Evolutionary conservation across 148 eudicot genomes (phyloP), one percentile per base, ranked within the genome.

Genomic region (Limonium bicolor): DNA sequence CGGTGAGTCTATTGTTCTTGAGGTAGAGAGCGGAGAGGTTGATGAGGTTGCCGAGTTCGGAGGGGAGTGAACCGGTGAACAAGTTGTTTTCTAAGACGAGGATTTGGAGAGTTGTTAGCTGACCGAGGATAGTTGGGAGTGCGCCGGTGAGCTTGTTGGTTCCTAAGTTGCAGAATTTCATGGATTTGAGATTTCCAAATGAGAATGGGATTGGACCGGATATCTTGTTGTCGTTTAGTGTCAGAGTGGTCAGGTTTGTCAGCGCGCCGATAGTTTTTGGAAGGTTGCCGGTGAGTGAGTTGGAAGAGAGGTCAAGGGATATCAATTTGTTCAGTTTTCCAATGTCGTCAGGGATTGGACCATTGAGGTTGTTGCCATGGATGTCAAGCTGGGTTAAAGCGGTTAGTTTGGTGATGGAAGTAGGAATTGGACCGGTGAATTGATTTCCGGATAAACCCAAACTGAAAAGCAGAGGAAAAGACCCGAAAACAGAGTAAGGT

Each of bases 241-340:
- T 65, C 7, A 83, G 41, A 0, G 48, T 40, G 0, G 11, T 21
- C n/a, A 88, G 44, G 7, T 55, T 38, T n/a, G 82, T 50, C 4
- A 88, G 72, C 2, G 52, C 41, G 4, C 92, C 94, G 7, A 83
- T 48, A 0, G 90, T n/a, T 27, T 12, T 6, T 10, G 95, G 99
- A 10, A 90, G 72, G 9, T 28, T 50, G 39, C 95, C 95, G 21
- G 72, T 4, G 42, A 90, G 32, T 18, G 51, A 50, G 63, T 90
- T 90, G 0, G 87, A 95, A 36, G 78, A 41, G 5, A 90, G 45
- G 60, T 90, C 99, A 9, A 90, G 61, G 51, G 56, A 49, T 2
- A 86, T 78, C 16, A 90, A 85, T 21, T 63, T 64, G 0, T 64
- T 60, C 13, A 90, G 67, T 0, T 60, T 42, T 5, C 76, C 32